Evolutionary conservation across 164 flowering plant species (phyloP), one percentile per base, ranked within the genome.

Genomic region (Santalum album): DNA sequence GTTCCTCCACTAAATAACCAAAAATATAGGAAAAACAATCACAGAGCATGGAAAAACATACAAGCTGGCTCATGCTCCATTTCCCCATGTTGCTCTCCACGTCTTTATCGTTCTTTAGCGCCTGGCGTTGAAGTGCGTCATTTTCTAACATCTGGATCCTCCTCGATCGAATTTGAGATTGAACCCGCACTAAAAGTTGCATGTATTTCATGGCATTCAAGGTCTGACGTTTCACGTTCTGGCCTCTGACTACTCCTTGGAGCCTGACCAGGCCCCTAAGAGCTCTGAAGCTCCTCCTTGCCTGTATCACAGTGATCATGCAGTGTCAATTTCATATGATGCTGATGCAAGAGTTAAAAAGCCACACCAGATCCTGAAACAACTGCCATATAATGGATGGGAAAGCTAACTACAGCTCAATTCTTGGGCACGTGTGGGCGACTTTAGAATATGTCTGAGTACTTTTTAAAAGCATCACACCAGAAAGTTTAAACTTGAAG

Each of bases 251-350:
- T 55, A 94, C 88, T 50, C 79, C 83, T 67, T 90, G 99, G 62
- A 94, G 96, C 76, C 99, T 86, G 69, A 87, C 87, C 18, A 94
- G 72, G 27, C 99, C 99, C 72, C 70, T 82, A 36, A 84, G 64
- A 54, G 95, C 95, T 64, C 87, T 73, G 55, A 78, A 78, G 71
- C 86, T 90, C 74, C 86, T 82, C 70, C 99, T 85, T 20, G 90
- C 96, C 99, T 92, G 73, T 47, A 58, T 15, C 17, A 38, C 16
- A 38, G 12, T 12, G 14, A 11, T 38, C 3, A 38, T 29, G 4
- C n/a, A n/a, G n/a, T n/a, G n/a, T n/a, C n/a, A n/a, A 3, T 29
- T 29, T 4, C 34, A 29, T 29, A 29, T 9, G 9, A 9, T 9
- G 4, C 9, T 29, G 4, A 29, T 29, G 34, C 34, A 29, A 29